phyloP scores from a whole-genome alignment of 805 yeast genomes.

The Metschnikowia henanensis region DNA sequence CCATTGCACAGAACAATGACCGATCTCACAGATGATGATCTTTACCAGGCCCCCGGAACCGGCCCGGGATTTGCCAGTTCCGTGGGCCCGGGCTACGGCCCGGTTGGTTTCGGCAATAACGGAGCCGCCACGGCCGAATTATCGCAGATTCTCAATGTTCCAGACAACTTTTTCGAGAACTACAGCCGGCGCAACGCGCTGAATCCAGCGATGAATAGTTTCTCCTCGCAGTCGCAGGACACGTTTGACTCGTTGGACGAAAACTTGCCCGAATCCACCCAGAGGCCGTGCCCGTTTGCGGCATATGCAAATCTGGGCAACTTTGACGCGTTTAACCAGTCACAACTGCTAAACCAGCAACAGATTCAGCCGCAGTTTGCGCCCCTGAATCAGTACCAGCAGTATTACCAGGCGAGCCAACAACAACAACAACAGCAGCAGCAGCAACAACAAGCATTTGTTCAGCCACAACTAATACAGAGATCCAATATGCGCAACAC shows the following conservation, averaged over 20 bases:
- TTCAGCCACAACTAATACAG: slow-evolving; percentile 15
- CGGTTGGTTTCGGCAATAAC: slow-evolving; percentile 13
- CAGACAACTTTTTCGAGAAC: slow-evolving; percentile 31
- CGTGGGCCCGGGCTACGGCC: slow-evolving; percentile 9
- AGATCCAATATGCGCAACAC: slow-evolving; percentile 2
- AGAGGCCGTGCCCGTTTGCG: slow-evolving; percentile 31
- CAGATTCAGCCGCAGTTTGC: not conserved
- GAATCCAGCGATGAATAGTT: slow-evolving; percentile 13
- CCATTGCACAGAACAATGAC: slow-evolving; percentile 56
- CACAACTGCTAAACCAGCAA: not conserved
- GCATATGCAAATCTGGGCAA: slow-evolving; percentile 39
- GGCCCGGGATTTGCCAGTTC: slow-evolving; percentile 6
- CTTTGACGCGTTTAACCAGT: not conserved
- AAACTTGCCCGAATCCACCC: slow-evolving; percentile 12
- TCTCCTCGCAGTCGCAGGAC: slow-evolving; percentile 13
- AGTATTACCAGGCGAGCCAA: not conserved
- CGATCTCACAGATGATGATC: slow-evolving; percentile 61
- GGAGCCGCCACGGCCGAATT: slow-evolving; percentile 21
- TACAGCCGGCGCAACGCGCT: slow-evolving; percentile 20
- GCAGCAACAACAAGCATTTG: slow-evolving; percentile 8
- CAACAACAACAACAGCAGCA: slow-evolving; percentile 6
- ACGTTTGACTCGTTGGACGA: slow-evolving; percentile 9
- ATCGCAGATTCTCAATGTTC: slow-evolving; percentile 31
- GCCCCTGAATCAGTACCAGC: not conserved
- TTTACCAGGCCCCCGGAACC: slow-evolving; percentile 35